Conservation (phyloP, 2,329 filamentous ascomycete genomes). For the Botrytis galanthina region DNA sequence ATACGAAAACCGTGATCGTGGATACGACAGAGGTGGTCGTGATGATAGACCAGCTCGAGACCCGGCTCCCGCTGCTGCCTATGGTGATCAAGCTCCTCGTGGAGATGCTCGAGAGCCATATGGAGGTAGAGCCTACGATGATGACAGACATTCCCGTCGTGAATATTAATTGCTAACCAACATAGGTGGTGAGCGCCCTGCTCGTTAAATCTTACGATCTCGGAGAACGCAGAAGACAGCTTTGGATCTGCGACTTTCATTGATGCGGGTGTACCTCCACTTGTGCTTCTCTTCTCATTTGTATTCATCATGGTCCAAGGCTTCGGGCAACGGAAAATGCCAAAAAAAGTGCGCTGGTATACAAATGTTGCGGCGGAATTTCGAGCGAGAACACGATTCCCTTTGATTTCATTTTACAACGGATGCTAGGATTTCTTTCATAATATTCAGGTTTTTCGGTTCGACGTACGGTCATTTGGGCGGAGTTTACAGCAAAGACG, state of each 20-base stretch:
- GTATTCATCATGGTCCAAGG: conserved; percentile 39
- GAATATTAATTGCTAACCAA: conserved; percentile 40
- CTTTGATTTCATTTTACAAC: conserved; percentile 31
- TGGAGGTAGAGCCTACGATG: conserved; percentile 42
- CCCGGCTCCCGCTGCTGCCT: conserved; percentile 41
- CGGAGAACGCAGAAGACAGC: conserved; percentile 36
- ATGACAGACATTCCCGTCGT: conserved; percentile 38
- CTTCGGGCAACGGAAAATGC: conserved; percentile 39
- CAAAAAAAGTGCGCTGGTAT: conserved; percentile 30
- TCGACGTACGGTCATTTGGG: conserved; percentile 38
- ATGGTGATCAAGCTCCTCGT: conserved; percentile 45
- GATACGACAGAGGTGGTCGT: conserved; percentile 47
- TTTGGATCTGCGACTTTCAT: conserved; percentile 41
- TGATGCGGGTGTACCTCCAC: conserved; percentile 40
- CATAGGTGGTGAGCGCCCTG: conserved; percentile 40
- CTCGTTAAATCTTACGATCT: conserved; percentile 41
- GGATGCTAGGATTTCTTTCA: conserved; percentile 38
- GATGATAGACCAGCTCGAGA: conserved; percentile 48
- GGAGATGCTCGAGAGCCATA: conserved; percentile 46
- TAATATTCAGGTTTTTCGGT: conserved; percentile 37
- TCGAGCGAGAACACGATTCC: conserved; percentile 30
- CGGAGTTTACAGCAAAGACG: conserved; percentile 34
- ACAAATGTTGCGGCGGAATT: conserved; percentile 36
- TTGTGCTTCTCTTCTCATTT: conserved; percentile 36
- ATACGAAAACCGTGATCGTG: conserved; percentile 46